A percentile compares a stretch with the other conserved stretches of the same genome.
These are phyloP conservation scores for Phytophthora tubulina DNA, from an alignment of 352 stramenopile genomes.

Conservation along the genomic window DNA sequence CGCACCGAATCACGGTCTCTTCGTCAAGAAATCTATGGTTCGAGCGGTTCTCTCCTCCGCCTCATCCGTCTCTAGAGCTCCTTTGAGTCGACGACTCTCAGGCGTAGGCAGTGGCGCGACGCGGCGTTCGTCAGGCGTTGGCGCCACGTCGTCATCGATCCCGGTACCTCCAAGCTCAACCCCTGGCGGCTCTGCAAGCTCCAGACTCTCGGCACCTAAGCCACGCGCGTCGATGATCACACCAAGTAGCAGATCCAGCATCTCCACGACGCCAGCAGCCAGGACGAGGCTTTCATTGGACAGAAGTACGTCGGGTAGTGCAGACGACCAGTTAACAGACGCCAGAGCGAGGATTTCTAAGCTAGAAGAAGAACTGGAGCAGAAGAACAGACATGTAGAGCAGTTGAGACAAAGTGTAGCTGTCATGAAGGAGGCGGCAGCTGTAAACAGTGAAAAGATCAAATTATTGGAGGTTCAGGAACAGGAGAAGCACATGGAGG, in stretches of 20 bases:
- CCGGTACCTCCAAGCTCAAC: constrained; percentile 1
- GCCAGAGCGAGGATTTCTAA: constrained; percentile 60
- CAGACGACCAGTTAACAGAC: constrained; percentile 63
- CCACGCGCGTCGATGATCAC: constrained; percentile 36
- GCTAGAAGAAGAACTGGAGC: constrained; percentile 75
- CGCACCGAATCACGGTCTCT: constrained; percentile 74
- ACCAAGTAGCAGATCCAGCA: constrained; percentile 16
- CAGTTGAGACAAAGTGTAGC: constrained; percentile 72
- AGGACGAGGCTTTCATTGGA: constrained; percentile 47
- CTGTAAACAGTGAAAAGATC: constrained; percentile 37
- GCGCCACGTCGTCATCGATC: constrained; percentile 19
- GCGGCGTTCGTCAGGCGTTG: constrained; percentile 12
- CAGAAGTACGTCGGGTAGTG: constrained; percentile 18
- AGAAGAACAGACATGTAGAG: constrained; percentile 73
- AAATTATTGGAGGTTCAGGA: constrained; percentile 41
- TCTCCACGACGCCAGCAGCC: constrained; percentile 2
- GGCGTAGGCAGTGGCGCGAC: constrained; percentile 28
- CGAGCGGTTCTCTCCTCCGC: constrained; percentile 40
- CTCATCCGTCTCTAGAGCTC: constrained; percentile 42
- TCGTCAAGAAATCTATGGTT: constrained; percentile 65
- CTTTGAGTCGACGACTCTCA: constrained; percentile 48
- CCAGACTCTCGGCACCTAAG: constrained; percentile 24
- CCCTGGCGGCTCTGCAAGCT: constrained; percentile 12
- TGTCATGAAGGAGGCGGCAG: constrained; percentile 58
- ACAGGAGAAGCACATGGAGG: constrained; percentile 25